phyloP scores from a whole-genome alignment of 257 asterid genomes.

The Gentiana dahurica region DNA sequence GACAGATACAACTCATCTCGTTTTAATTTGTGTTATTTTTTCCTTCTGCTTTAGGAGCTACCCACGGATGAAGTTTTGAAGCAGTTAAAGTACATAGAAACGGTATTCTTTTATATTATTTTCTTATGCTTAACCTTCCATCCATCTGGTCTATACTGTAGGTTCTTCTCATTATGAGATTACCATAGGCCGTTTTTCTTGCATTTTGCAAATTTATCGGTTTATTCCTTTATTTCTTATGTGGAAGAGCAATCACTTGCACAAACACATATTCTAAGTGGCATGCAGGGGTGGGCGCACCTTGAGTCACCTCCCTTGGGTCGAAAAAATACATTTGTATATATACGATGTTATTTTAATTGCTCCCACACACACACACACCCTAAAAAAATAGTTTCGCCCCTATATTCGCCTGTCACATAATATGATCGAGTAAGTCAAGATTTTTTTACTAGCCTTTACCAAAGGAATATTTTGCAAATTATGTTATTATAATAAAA shows the following conservation, averaged over 20 bases:
- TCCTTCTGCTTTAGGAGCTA: slow-evolving; percentile 51
- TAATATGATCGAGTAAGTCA: too few species aligned
- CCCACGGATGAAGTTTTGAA: slow-evolving; percentile 68
- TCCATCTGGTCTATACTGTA: too few species aligned
- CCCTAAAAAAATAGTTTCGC: too few species aligned
- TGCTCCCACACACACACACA: too few species aligned
- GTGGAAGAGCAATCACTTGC: not conserved
- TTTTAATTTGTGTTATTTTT: too few species aligned
- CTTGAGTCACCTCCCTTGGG: not conserved
- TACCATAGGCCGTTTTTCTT: slow-evolving; percentile 26
- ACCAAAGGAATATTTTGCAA: too few species aligned
- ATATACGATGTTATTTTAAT: too few species aligned
- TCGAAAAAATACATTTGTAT: too few species aligned
- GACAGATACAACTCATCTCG: too few species aligned
- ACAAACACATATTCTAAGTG: not conserved
- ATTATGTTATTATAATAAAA: too few species aligned
- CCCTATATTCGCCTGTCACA: too few species aligned
- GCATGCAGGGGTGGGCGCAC: not conserved
- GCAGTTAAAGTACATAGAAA: slow-evolving; percentile 71
- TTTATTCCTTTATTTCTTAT: not conserved
- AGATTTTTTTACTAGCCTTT: too few species aligned
- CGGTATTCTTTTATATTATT: slow-evolving; percentile 35
- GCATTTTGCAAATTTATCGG: not conserved
- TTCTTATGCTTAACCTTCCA: not conserved
- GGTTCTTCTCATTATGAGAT: not conserved